phyloP scores from a whole-genome alignment of 2,329 filamentous ascomycete genomes.

The Ramularia endophylla region DNA sequence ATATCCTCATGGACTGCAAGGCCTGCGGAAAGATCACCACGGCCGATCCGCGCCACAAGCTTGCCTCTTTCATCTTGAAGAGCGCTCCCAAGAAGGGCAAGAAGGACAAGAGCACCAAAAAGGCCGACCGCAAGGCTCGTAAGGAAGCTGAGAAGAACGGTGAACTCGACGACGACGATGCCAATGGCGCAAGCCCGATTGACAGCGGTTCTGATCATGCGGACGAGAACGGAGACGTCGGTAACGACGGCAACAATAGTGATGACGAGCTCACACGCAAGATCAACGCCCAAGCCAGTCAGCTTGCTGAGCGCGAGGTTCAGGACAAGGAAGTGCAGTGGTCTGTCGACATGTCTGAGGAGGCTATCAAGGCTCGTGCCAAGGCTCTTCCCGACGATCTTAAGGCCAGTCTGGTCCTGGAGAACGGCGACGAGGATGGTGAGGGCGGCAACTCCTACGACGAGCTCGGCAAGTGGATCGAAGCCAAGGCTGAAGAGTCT shows the following conservation, averaged over 20 bases:
- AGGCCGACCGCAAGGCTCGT: conserved; percentile 78
- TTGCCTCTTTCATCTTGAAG: conserved; percentile 96
- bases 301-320: conserved; percentile 61
- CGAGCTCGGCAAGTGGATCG: conserved; percentile 88
- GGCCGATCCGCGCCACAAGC: conserved; percentile 89
- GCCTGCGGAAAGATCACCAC: conserved; percentile 91
- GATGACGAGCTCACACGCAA: conserved; percentile 86
- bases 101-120: conserved; percentile 95
- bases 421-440: conserved; percentile 73
- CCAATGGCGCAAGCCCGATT: conserved; percentile 56
- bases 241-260: conserved; percentile 67
- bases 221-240: conserved; percentile 59
- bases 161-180: conserved; percentile 46
- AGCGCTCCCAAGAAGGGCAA: conserved; percentile 89
- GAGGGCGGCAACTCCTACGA: conserved; percentile 84
- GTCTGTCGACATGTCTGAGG: conserved; percentile 94
- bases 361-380: conserved; percentile 89
- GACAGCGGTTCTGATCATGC: conserved; percentile 63
- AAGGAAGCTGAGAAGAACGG: conserved; percentile 57
- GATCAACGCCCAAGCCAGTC: conserved; percentile 61
- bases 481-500: conserved; percentile 63
- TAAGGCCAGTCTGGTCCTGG: conserved; percentile 65
- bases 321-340: conserved; percentile 82
- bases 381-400: conserved; percentile 90
- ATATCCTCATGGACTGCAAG: conserved; percentile 95